A percentile compares a stretch with the other conserved stretches of the same genome.
Evolutionary conservation across 116 monocot genomes (phyloP).

Genomic region (Posidonia oceanica): DNA sequence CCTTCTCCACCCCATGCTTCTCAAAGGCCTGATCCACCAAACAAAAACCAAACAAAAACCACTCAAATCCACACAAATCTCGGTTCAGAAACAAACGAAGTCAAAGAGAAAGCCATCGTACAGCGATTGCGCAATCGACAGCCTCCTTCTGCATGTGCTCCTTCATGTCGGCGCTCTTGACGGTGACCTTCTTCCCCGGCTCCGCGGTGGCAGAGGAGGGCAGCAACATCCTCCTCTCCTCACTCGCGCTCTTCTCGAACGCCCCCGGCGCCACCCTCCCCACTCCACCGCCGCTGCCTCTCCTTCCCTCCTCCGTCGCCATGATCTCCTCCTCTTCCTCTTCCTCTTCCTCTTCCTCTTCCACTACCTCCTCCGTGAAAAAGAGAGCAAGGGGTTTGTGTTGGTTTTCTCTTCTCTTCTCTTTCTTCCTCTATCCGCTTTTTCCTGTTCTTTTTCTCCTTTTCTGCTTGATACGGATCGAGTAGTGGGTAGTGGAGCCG

Average conservation of each 20-base stretch:
- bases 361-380: no score
- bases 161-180: slow-evolving; percentile 95
- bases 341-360: neutral
- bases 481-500: neutral
- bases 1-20: slow-evolving; percentile 80
- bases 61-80: neutral
- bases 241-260: slow-evolving; percentile 7
- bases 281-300: slow-evolving; percentile 6
- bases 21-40: slow-evolving; percentile 46
- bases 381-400: no score
- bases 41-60: neutral
- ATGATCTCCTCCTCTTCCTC: neutral
- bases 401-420: neutral
- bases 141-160: slow-evolving; percentile 78
- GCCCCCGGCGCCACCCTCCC: neutral
- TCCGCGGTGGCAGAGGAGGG: slow-evolving; percentile 6
- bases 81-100: neutral
- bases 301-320: slow-evolving; percentile 9
- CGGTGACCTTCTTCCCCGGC: slow-evolving; percentile 27
- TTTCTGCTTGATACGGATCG: neutral
- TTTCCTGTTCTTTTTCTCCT: neutral
- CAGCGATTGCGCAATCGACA: slow-evolving; percentile 59
- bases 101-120: slow-evolving; percentile 10
- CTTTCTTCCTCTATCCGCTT: neutral
- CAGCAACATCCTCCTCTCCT: slow-evolving; percentile 9